A percentile compares a stretch with the other conserved stretches of the same genome.
Evolutionary conservation across 164 flowering plant species (phyloP).

Genomic region (Macadamia tetraphylla): DNA sequence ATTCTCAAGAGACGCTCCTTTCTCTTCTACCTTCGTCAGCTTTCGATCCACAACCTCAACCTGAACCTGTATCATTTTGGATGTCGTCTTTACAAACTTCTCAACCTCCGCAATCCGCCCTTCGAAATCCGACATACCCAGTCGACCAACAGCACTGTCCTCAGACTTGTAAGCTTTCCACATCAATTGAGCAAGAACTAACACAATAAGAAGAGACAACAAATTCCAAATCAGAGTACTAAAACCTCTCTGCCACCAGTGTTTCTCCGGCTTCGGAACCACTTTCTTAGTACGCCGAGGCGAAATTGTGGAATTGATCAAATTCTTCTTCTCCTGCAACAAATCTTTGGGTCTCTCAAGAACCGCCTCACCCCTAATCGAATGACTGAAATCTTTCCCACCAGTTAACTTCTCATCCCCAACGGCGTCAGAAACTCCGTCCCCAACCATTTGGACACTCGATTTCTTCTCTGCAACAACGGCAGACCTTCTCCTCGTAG

Average conservation of each 20-base stretch:
- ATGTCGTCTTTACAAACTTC: slow-evolving; percentile 42
- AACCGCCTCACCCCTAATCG: slow-evolving; percentile 42
- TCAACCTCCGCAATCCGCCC: slow-evolving; percentile 56
- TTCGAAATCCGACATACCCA: slow-evolving; percentile 43
- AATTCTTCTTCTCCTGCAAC: slow-evolving; percentile 21
- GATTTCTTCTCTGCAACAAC: slow-evolving; percentile 22
- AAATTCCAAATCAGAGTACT: slow-evolving; percentile 57
- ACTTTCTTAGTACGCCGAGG: slow-evolving; percentile 34
- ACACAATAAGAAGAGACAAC: slow-evolving; percentile 31
- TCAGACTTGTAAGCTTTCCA: slow-evolving; percentile 25
- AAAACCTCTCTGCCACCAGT: slow-evolving; percentile 49
- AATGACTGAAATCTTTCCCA: slow-evolving; percentile 47
- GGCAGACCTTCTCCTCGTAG: slow-evolving; percentile 13
- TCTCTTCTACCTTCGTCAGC: slow-evolving; percentile 24
- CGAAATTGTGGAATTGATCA: slow-evolving; percentile 21
- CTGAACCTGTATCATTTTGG: slow-evolving; percentile 68
- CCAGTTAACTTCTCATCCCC: slow-evolving; percentile 2
- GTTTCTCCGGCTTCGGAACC: slow-evolving; percentile 32
- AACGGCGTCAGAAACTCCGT: slow-evolving; percentile 11
- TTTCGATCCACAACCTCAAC: slow-evolving; percentile 49
- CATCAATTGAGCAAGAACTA: slow-evolving; percentile 34
- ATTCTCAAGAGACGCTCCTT: slow-evolving; percentile 10
- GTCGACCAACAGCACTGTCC: slow-evolving; percentile 7
- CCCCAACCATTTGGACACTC: slow-evolving; percentile 13
- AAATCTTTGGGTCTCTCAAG: slow-evolving; percentile 38